Conservation (phyloP, 306 rosid species). For the Malus sieversii region DNA sequence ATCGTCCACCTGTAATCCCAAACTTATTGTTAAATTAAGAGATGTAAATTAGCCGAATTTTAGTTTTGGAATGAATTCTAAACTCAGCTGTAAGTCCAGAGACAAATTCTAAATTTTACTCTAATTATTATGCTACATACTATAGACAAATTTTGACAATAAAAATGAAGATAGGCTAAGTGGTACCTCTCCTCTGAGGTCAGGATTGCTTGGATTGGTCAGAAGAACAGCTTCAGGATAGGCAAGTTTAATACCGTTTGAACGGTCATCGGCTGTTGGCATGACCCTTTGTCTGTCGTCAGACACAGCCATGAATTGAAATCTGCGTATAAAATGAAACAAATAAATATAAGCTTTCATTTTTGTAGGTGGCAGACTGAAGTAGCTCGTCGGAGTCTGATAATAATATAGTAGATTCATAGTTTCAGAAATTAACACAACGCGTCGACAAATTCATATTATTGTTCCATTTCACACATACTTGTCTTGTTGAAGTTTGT, state of each 20-base stretch:
- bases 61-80: neutral
- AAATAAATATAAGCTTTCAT: too few relatives aligned
- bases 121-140: too few relatives aligned
- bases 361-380: neutral
- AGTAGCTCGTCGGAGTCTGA: neutral
- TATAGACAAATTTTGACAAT: neutral
- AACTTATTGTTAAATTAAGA: neutral
- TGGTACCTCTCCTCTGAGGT: constrained; percentile 54
- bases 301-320: constrained; percentile 62
- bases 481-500: constrained; percentile 42
- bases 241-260: constrained; percentile 20
- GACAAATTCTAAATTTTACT: too few relatives aligned
- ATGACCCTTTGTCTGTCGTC: constrained; percentile 51
- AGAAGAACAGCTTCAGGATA: constrained; percentile 72
- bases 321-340: constrained; percentile 23
- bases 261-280: constrained; percentile 50
- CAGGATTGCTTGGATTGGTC: constrained; percentile 28
- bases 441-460: neutral
- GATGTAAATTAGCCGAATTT: neutral
- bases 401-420: neutral
- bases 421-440: neutral
- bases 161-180: neutral
- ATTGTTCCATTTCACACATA: neutral
- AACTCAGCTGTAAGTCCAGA: too few relatives aligned
- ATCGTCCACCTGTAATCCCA: constrained; percentile 62